Evolutionary conservation across 768 basidiomycete genomes (phyloP), one percentile per base, ranked within the genome.

Genomic region (Coprinopsis sp.): DNA sequence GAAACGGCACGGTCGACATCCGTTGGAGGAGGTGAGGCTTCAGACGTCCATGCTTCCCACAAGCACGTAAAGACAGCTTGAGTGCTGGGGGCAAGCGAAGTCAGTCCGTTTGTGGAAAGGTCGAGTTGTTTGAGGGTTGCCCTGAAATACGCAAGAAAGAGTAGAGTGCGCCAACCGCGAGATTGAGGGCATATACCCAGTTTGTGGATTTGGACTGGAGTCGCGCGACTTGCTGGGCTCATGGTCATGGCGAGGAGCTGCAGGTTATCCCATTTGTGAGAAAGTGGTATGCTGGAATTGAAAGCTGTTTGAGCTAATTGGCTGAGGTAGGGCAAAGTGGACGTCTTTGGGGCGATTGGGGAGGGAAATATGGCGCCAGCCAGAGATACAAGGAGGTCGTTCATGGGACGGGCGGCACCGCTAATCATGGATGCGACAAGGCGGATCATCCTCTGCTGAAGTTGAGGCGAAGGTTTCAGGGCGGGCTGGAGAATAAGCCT

Each of bases 251-350:
- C 69, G 33, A 78, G 58, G 12, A 75, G 50, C 4, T 60, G 41
- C 6, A 79, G 51, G 37, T 69, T 71, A 30, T 51, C 60, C 78
- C 78, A 79, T 7, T 73, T 72, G 19, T 51, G 47, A 22, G 64
- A 58, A 25, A 58, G 49, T 1, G 69, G 31, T 19, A 64, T 27
- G 2, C 31, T 33, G 3, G 69, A 57, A n/a, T 61, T 55, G 22
- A 34, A 37, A 25, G 44, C 44, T 7, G 5, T 8, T 13, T 7
- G 13, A 12, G 40, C 12, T 24, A 21, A 13, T 33, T 30, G 19
- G 6, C n/a, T 13, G 3, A 33, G 27, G 31, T 24, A 49, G 34
- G 16, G 6, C 7, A 19, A 10, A 13, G 4, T 50, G 25, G 22
- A 38, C 19, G 27, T 43, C 41, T 27, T 45, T 43, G n/a, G n/a